Conservation (phyloP, 1,139 yeast genomes). For the Scheffersomyces cryptocercus region DNA sequence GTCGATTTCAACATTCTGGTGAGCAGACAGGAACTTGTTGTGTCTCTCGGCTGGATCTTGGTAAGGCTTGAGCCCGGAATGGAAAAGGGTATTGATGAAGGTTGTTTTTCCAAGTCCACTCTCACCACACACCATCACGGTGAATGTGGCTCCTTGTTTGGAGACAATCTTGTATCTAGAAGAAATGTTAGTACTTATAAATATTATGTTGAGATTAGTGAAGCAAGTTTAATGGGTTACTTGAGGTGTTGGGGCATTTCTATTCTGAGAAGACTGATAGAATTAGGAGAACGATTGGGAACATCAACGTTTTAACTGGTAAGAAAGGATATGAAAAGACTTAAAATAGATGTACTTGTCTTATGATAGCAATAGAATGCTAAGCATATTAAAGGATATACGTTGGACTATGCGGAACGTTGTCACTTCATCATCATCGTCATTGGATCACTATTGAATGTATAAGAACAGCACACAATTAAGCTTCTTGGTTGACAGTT, state of each 20-base stretch:
- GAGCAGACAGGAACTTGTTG: constrained; percentile 59
- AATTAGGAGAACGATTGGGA: no score
- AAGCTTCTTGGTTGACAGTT: no score
- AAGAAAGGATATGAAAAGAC: no score
- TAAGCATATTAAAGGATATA: no score
- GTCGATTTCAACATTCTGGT: constrained; percentile 89
- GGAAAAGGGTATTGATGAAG: constrained; percentile 88
- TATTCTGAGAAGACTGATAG: neutral
- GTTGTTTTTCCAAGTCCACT: constrained; percentile 95
- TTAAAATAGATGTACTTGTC: no score
- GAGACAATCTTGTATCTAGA: constrained; percentile 81
- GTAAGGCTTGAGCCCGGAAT: constrained; percentile 65
- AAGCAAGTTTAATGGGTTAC: neutral
- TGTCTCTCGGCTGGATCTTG: constrained; percentile 68
- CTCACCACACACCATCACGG: constrained; percentile 95
- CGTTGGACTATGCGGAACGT: no score
- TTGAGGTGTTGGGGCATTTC: neutral
- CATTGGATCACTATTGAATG: no score
- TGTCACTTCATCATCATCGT: no score
- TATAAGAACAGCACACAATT: no score
- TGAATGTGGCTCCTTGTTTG: constrained; percentile 85
- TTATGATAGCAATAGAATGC: no score
- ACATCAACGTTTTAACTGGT: no score
- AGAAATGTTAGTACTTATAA: constrained; percentile 15
- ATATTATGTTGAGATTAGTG: neutral